Evolutionary conservation across 2,329 filamentous ascomycete species (phyloP), one percentile per base, ranked within the genome.

Genomic region (Colletotrichum musae): DNA sequence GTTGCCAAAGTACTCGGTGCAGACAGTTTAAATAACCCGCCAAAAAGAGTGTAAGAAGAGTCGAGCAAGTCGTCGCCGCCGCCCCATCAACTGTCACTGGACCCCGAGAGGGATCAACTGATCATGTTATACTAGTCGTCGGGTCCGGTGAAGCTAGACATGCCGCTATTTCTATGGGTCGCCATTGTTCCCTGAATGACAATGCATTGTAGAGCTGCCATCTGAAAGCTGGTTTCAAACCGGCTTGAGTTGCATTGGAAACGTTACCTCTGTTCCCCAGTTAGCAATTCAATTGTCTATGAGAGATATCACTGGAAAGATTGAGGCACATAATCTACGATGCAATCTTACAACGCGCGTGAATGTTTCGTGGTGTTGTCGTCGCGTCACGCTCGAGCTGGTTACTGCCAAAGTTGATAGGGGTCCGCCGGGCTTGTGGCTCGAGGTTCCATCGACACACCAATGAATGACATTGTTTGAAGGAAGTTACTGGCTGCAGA

Each of bases 41-140:
- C 32, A 66, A 67, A 67, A 65, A 7, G 6, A 54, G 60, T 26
- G 28, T 53, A 32, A 48, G 28, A 63, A 64, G 32, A 36, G 32
- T 36, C 32, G 32, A 36, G 32, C 32, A 36, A 7, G 32, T 41
- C 9, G 9, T 16, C 47, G 53, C 45, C 52, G 39, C 18, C 7
- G 28, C 12, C 32, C 2, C 41, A 3, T 18, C 21, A 41, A 10
- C 41, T 16, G 53, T 64, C 60, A 64, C 60, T 64, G n/a, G 53
- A 41, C 36, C 48, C 18, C 26, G 45, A 28, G 18, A 28, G 26
- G 13, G 60, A 58, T 68, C 65, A 68, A 68, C 60, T 68, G 65
- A 68, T 57, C 48, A 52, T 64, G 51, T 64, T 48, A 54, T 68
- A 57, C 65, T 68, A 68, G 24, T 32, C 10, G 24, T 32, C 10